Conservation (phyloP, 805 yeast genomes). For the Wickerhamomyces bisporus region DNA sequence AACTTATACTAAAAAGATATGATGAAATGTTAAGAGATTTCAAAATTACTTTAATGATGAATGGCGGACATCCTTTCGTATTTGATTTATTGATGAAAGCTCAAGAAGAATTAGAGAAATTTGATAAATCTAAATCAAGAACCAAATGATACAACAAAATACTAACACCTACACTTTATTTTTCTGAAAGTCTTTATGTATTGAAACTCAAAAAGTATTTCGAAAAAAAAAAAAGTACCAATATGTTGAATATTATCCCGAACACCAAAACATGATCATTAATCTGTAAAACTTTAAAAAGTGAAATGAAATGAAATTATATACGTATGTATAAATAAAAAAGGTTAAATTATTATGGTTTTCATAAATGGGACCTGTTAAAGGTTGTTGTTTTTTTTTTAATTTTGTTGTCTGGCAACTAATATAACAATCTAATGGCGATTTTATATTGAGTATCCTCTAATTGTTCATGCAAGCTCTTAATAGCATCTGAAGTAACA, state of each 20-base stretch:
- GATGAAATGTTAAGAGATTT: constrained; percentile 36
- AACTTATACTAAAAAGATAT: constrained; percentile 23
- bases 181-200: not conserved
- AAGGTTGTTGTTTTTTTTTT: too few relatives aligned
- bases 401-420: too few relatives aligned
- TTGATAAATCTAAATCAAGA: constrained; percentile 3
- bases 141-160: not conserved
- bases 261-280: not conserved
- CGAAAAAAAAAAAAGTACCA: too few relatives aligned
- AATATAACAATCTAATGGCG: constrained; percentile 81
- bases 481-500: constrained; percentile 74
- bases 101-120: constrained; percentile 11
- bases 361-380: constrained; percentile 1
- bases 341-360: not conserved
- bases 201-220: too few relatives aligned
- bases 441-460: constrained; percentile 85
- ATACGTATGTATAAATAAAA: too few relatives aligned
- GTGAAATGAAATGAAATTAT: not conserved
- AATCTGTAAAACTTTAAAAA: not conserved
- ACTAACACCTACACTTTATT: not conserved
- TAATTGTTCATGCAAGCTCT: constrained; percentile 71
- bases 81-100: constrained; percentile 43
- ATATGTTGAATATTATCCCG: constrained; percentile 2
- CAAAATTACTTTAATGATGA: constrained; percentile 38
- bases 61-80: constrained; percentile 55